These are phyloP conservation scores for Aspergillus asperescens DNA, from an alignment of 495 filamentous ascomycete genomes.

Conservation along the genomic window DNA sequence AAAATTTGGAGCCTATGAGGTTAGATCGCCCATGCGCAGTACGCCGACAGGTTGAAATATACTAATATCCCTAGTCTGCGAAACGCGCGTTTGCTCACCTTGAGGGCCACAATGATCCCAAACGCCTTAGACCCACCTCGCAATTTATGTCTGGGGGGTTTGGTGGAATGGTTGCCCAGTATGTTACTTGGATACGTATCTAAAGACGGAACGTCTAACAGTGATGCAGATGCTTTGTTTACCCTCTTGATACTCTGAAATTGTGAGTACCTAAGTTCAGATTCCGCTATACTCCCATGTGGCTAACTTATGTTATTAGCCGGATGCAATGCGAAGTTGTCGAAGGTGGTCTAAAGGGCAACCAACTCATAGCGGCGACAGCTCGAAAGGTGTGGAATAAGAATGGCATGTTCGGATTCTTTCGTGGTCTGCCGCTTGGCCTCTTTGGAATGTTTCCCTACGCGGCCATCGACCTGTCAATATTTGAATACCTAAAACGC, in stretches of 20 bases:
- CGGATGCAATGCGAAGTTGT: conserved; percentile 95
- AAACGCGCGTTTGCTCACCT: conserved; percentile 81
- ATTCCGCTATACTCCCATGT: not conserved
- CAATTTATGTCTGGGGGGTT: conserved; percentile 88
- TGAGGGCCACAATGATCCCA: conserved; percentile 83
- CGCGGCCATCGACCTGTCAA: conserved; percentile 91
- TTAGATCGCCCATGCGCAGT: conserved; percentile 25
- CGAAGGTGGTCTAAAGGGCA: conserved; percentile 75
- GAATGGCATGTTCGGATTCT: conserved; percentile 70
- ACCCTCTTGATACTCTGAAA: conserved; percentile 95
- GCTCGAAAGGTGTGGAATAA: conserved; percentile 76
- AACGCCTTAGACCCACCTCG: conserved; percentile 69
- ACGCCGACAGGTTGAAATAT: not conserved
- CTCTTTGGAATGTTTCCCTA: conserved; percentile 97
- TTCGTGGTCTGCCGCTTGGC: conserved; percentile 88
- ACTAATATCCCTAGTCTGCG: conserved; percentile 55
- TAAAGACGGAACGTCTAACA: conserved; percentile 18
- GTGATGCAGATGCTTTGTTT: conserved; percentile 69
- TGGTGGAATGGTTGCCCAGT: conserved; percentile 91
- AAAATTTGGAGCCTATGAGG: conserved; percentile 92
- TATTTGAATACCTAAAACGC: conserved; percentile 87
- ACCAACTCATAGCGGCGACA: conserved; percentile 74
- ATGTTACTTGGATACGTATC: conserved; percentile 24
- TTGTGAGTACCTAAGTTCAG: conserved; percentile 52
- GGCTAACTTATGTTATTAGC: conserved; percentile 32